Evolutionary conservation across 2,329 filamentous ascomycete genomes (phyloP).

Genomic region (Penicillium sclerotiorum): DNA sequence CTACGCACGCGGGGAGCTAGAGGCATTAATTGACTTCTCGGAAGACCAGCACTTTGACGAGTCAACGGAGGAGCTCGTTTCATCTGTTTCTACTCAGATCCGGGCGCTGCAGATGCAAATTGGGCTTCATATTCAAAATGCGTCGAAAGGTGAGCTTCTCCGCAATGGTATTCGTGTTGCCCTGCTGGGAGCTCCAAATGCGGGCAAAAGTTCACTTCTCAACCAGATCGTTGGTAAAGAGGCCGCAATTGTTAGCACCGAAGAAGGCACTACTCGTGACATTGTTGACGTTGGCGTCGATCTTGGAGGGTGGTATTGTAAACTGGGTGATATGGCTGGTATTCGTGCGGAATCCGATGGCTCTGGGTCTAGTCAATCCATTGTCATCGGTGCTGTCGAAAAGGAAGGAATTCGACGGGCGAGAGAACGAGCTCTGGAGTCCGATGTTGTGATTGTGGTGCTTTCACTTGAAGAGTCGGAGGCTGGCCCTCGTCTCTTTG

Average conservation of each 20-base stretch:
- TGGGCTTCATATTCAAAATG: slow-evolving; percentile 70
- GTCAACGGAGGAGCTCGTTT: slow-evolving; percentile 70
- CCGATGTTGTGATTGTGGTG: slow-evolving; percentile 82
- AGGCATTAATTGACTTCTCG: slow-evolving; percentile 94
- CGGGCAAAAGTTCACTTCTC: slow-evolving; percentile 90
- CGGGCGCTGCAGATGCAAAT: slow-evolving; percentile 64
- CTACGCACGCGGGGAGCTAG: slow-evolving; percentile 82
- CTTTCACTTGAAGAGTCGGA: slow-evolving; percentile 66
- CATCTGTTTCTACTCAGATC: slow-evolving; percentile 69
- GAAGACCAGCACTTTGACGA: slow-evolving; percentile 98
- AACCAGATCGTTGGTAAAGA: slow-evolving; percentile 89
- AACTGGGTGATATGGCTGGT: slow-evolving; percentile 94
- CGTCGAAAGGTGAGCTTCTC: slow-evolving; percentile 79
- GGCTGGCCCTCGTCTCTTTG: slow-evolving; percentile 34
- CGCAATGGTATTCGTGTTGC: slow-evolving; percentile 84
- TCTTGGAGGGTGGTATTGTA: slow-evolving; percentile 84
- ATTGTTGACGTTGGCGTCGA: slow-evolving; percentile 91
- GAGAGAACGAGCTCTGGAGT: slow-evolving; percentile 75
- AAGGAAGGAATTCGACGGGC: slow-evolving; percentile 88
- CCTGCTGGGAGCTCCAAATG: slow-evolving; percentile 87
- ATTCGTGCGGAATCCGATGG: slow-evolving; percentile 58
- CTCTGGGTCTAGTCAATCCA: slow-evolving; percentile 16
- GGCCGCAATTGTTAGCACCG: slow-evolving; percentile 89
- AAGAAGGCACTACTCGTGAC: slow-evolving; percentile 92
- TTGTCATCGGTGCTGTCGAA: slow-evolving; percentile 71